Evolutionary conservation across 163 green algal species (phyloP).

Genomic region (Smithsoniella earleae): DNA sequence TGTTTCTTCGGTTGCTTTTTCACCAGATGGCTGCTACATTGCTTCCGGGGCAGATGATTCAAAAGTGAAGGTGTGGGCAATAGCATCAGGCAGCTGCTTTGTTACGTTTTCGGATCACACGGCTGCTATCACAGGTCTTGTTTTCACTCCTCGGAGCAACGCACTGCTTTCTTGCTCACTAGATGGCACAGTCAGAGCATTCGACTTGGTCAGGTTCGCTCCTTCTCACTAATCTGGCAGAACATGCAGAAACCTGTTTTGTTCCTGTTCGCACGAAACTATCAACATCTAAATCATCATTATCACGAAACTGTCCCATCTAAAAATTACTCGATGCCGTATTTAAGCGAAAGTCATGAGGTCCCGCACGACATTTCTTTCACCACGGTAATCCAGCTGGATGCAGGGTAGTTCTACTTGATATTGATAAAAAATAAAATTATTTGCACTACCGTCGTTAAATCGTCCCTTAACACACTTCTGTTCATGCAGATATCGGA

Average conservation of each 20-base stretch:
- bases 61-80: conserved; percentile 84
- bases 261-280: too few relatives aligned
- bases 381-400: too few relatives aligned
- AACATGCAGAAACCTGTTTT: too few relatives aligned
- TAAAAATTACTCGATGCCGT: too few relatives aligned
- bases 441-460: too few relatives aligned
- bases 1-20: conserved; percentile 56
- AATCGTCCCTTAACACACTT: too few relatives aligned
- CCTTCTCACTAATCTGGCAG: neutral
- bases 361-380: too few relatives aligned
- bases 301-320: too few relatives aligned
- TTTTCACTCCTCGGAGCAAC: conserved; percentile 57
- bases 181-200: conserved; percentile 91
- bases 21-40: conserved; percentile 69
- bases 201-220: conserved; percentile 70
- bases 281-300: too few relatives aligned
- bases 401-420: too few relatives aligned
- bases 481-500: conserved; percentile 73
- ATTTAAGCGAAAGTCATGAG: too few relatives aligned
- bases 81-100: conserved; percentile 78
- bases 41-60: conserved; percentile 74
- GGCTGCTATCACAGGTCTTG: conserved; percentile 69
- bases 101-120: conserved; percentile 89
- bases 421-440: too few relatives aligned
- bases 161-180: conserved; percentile 66